A percentile compares a stretch with the other conserved stretches of the same genome.
phyloP scores from a whole-genome alignment of 1,139 yeast species.

The Saccharomyces hybrid region DNA sequence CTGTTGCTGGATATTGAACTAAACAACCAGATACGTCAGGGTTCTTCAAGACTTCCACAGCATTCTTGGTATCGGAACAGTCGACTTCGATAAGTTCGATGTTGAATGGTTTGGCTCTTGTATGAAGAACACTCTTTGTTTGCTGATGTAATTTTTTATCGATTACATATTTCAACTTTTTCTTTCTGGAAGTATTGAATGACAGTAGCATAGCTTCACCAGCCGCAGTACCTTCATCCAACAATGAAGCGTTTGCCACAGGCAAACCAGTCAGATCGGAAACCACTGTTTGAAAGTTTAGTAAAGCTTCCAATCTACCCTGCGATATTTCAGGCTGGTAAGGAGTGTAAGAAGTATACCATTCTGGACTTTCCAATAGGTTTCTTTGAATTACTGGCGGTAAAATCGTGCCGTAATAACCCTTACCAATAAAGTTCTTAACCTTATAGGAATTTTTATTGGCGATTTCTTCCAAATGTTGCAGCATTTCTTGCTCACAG shows the following conservation, averaged over 20 bases:
- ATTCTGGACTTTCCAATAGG: constrained; percentile 85
- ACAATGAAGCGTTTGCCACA: constrained; percentile 85
- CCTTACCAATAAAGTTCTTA: constrained; percentile 82
- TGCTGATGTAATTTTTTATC: constrained; percentile 79
- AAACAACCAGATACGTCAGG: constrained; percentile 66
- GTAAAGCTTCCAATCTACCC: constrained; percentile 83
- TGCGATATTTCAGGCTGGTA: constrained; percentile 98
- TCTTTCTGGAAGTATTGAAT: constrained; percentile 59
- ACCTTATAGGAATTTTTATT: constrained; percentile 58
- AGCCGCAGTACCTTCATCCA: constrained; percentile 97
- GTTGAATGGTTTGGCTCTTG: constrained; percentile 71
- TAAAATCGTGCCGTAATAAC: constrained; percentile 81
- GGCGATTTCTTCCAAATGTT: constrained; percentile 61
- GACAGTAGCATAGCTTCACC: constrained; percentile 94
- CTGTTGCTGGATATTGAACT: constrained; percentile 85
- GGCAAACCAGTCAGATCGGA: constrained; percentile 87
- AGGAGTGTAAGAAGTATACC: constrained; percentile 98
- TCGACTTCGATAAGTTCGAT: constrained; percentile 60
- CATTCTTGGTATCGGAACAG: constrained; percentile 28
- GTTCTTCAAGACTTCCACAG: constrained; percentile 4
- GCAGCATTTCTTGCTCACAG: constrained; percentile 74
- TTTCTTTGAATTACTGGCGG: constrained; percentile 95
- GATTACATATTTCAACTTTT: constrained; percentile 61
- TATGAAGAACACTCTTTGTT: constrained; percentile 66
- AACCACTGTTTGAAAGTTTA: constrained; percentile 86